Percentiles rank a stretch among this genome's conserved stretches.
These are phyloP conservation scores for Ophiostoma montium DNA, from an alignment of 2,329 filamentous ascomycete genomes.

Conservation along the genomic window DNA sequence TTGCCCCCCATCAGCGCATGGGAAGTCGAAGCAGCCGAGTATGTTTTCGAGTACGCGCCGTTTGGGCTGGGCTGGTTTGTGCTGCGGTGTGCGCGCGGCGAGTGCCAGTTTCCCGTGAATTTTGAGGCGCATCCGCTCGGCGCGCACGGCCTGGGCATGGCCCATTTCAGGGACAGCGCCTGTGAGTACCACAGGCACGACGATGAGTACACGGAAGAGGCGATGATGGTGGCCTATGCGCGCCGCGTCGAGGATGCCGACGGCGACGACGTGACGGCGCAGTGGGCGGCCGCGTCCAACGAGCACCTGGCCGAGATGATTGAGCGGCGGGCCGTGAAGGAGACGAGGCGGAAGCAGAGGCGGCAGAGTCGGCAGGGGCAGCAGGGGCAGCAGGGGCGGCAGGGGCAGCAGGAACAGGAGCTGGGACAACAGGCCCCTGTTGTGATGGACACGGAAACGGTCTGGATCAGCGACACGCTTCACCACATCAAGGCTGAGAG, in stretches of 20 bases:
- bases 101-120: neutral
- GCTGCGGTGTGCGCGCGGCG: conserved; percentile 3
- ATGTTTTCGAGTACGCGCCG: conserved; percentile 4
- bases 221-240: conserved; percentile 7
- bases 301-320: neutral
- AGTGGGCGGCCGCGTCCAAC: conserved; percentile 7
- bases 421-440: too few species aligned
- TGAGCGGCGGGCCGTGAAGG: neutral
- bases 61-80: conserved; percentile 10
- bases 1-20: neutral
- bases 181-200: neutral
- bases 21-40: conserved; percentile 6
- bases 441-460: too few species aligned
- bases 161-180: neutral
- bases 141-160: neutral
- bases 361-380: too few species aligned
- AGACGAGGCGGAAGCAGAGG: neutral
- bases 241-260: conserved; percentile 6
- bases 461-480: too few species aligned
- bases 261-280: neutral
- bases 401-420: too few species aligned
- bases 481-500: too few species aligned
- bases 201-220: conserved; percentile 2
- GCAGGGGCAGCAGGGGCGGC: too few species aligned
- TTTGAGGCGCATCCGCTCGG: neutral